Evolutionary conservation across 345 rosid genomes (phyloP), one percentile per base, ranked within the genome.

Genomic region (Raphanus raphanistrum): DNA sequence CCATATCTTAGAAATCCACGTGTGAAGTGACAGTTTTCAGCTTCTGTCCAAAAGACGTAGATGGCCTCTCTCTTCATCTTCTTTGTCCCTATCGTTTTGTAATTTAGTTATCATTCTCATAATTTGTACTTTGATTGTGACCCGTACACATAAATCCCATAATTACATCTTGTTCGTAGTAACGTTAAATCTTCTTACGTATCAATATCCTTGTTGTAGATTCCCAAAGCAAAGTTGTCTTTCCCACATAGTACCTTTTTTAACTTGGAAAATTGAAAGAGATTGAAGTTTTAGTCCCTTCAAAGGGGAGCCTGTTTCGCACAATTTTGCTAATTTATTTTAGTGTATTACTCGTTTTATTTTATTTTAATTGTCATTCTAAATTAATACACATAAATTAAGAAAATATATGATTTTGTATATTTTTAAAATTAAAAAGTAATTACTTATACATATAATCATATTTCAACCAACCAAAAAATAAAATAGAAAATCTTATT

Each of bases 1-100:
- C 78, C 64, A 79, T 73, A 73, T 73, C 78, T 67, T n/a, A 72
- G 1, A 61, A 73, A 68, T 79, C 82, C 82, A 79, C 82, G 82
- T 79, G 82, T 68, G 82, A 79, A 67, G 78, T 73, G 82, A 79
- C 74, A 79, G 70, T 68, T 52, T 67, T 68, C 10, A 73, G 82
- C 82, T 67, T 72, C 50, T 32, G 82, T 73, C 77, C 78, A 73
- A 60, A 48, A 73, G 25, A 33, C 60, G 3, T 33, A 48, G 77
- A 78, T 67, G 73, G 45, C 63, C 63, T 66, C 60, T 57, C 66
- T 35, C 72, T 65, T 55, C 36, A 13, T 32, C 73, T 48, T 73
- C 26, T 68, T 79, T 79, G 70, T 67, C 64, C 52, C 26, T 61
- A 59, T 12, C 2, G 50, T 67, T 68, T 62, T 73, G 70, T 73